Evolutionary conservation across 176 grass and related monocot genomes (phyloP).

Genomic region (Musa acuminata): DNA sequence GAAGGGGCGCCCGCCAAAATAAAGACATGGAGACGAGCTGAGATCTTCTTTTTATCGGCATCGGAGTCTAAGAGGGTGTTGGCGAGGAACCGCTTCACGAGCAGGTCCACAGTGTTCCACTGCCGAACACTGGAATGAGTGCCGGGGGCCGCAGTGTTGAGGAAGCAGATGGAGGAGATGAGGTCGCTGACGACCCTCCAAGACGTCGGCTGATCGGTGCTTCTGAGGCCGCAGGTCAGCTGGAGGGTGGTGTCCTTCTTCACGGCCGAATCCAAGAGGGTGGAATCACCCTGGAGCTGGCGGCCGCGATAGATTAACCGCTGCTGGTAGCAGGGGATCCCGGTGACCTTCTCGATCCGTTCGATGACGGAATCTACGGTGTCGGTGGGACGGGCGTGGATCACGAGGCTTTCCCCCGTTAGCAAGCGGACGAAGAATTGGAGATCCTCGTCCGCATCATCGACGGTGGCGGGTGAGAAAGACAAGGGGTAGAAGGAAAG

Average conservation of each 20-base stretch:
- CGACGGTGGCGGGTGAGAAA: not conserved
- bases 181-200: constrained; percentile 84
- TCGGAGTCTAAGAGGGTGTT: constrained; percentile 4
- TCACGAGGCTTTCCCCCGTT: constrained; percentile 55
- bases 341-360: constrained; percentile 21
- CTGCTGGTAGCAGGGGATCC: constrained; percentile 34
- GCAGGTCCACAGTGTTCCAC: constrained; percentile 32
- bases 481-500: not conserved
- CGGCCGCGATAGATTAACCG: constrained; percentile 63
- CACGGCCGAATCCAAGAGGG: constrained; percentile 39
- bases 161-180: constrained; percentile 19
- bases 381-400: constrained; percentile 47
- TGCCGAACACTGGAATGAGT: not conserved
- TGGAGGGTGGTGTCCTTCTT: constrained; percentile 56
- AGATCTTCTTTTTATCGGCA: constrained; percentile 1
- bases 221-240: constrained; percentile 56
- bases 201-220: constrained; percentile 50
- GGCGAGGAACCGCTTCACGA: constrained; percentile 61
- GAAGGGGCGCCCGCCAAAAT: constrained; percentile 43
- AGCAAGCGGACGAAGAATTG: constrained; percentile 88
- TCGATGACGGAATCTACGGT: constrained; percentile 41
- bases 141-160: not conserved
- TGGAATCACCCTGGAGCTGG: constrained; percentile 54
- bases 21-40: constrained; percentile 59
- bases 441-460: not conserved